Evolutionary conservation across 2,329 filamentous ascomycete species (phyloP), one percentile per base, ranked within the genome.

Genomic region (Canariomyces notabilis): DNA sequence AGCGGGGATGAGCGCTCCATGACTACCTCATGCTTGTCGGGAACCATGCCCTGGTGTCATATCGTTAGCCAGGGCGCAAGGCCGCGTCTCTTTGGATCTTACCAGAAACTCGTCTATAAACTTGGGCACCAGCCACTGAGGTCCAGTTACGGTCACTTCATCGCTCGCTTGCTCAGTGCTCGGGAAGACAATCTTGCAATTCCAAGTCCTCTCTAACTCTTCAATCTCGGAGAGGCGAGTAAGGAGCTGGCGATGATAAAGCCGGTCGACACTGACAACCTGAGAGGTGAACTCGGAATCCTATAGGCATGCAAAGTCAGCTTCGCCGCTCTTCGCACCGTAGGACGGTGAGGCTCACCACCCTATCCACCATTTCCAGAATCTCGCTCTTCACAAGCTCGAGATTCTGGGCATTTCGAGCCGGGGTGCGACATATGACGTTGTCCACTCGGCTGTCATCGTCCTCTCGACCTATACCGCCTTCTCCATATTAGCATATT

Each of bases 371-470:
- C 93, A 98, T 97, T 64, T 97, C 93, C 74, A 98, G 83, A 62
- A 98, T 98, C 71, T 98, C 93, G 59, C 94, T 90, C 74, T 98
- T 98, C 59, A 98, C 93, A 22, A 95, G 79, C 65, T 98, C 93
- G 39, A 98, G 74, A 59, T 93, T 97, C 70, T 96, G 89, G 23
- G 93, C 93, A 63, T 98, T 98, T 52, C 93, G 87, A 54, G 93
- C 93, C 39, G 93, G 93, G 0, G 93, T 98, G 44, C 93, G 89
- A 67, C 93, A 98, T 59, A 98, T 96, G 58, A 98, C 93, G 64
- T 98, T 97, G 71, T 98, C 93, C 37, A 97, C 89, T 67, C 96
- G 95, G 69, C 95, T 88, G 63, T 98, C 93, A 62, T 98, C 93
- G 61, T 98, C 93, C 63, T 97, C 90, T 57, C 94, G 90, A 55